These are phyloP conservation scores for Collariella sp. DNA, from an alignment of 495 filamentous ascomycete genomes.

Conservation along the genomic window DNA sequence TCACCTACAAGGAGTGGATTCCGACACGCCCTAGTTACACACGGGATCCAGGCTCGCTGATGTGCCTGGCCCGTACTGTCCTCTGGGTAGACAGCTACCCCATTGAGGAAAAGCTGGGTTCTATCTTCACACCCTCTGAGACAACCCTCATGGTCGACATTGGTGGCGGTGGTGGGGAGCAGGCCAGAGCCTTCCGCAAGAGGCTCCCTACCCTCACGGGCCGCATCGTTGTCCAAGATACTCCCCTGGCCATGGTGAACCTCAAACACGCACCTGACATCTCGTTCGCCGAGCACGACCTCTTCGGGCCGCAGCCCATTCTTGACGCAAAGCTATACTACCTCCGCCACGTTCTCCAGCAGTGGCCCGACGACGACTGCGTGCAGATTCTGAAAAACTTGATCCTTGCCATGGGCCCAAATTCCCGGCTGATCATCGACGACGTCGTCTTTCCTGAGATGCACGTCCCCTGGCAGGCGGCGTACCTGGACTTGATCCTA, in stretches of 20 bases:
- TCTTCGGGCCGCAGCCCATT: constrained; percentile 36
- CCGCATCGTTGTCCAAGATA: constrained; percentile 47
- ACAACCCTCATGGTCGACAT: constrained; percentile 43
- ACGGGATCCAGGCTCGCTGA: constrained; percentile 29
- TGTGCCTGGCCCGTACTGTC: constrained; percentile 25
- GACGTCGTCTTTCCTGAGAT: neutral
- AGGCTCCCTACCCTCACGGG: constrained; percentile 36
- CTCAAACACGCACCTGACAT: constrained; percentile 35
- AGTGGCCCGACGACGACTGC: constrained; percentile 37
- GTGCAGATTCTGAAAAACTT: constrained; percentile 26
- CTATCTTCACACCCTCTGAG: neutral
- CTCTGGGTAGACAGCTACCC: constrained; percentile 32
- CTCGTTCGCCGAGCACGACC: constrained; percentile 35
- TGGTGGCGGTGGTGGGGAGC: constrained; percentile 48
- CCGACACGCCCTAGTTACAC: constrained; percentile 32
- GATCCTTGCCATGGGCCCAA: neutral
- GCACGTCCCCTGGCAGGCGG: neutral
- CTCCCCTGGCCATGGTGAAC: constrained; percentile 28
- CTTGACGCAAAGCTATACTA: constrained; percentile 40
- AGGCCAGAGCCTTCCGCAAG: constrained; percentile 37
- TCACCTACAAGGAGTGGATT: constrained; percentile 35
- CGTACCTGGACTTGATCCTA: neutral
- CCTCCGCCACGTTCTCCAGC: constrained; percentile 38
- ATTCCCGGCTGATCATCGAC: neutral
- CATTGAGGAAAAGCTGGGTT: neutral